These are phyloP conservation scores for Geotrichum carabidarum DNA, from an alignment of 1,139 yeast genomes.

Conservation along the genomic window DNA sequence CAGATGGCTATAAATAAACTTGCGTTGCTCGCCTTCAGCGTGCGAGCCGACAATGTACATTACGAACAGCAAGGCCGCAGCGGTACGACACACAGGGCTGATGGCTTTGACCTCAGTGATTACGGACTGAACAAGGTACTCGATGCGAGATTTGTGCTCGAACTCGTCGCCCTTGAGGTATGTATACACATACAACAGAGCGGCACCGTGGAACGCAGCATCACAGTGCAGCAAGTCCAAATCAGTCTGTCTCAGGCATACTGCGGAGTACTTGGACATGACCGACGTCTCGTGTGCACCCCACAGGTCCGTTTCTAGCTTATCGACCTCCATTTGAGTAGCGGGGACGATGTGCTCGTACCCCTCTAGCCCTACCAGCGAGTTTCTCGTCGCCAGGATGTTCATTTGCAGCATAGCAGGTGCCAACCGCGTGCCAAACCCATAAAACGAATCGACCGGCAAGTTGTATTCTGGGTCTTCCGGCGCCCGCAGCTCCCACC, in stretches of 20 bases:
- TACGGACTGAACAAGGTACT: constrained; percentile 11
- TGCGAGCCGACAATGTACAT: constrained; percentile 20
- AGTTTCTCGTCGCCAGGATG: constrained; percentile 11
- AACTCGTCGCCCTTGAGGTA: constrained; percentile 13
- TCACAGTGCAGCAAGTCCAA: constrained; percentile 20
- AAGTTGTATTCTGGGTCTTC: constrained; percentile 19
- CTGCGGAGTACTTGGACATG: constrained; percentile 10
- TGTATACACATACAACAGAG: constrained; percentile 18
- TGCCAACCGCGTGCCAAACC: constrained; percentile 17
- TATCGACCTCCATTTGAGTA: constrained; percentile 9
- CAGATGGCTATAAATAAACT: constrained; percentile 12
- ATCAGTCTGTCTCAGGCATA: constrained; percentile 9
- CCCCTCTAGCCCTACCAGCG: not conserved
- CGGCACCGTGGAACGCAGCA: constrained; percentile 20
- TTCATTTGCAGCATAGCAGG: constrained; percentile 18
- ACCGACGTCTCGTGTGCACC: constrained; percentile 7
- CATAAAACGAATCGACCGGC: constrained; percentile 21
- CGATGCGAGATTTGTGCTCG: constrained; percentile 9
- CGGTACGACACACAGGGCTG: constrained; percentile 17
- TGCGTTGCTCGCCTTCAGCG: constrained; percentile 17
- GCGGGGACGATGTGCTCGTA: constrained; percentile 2
- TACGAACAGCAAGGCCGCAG: constrained; percentile 20
- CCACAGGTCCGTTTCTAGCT: constrained; percentile 16
- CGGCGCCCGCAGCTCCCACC: constrained; percentile 18
- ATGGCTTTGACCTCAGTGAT: constrained; percentile 18